A percentile compares a stretch with the other conserved stretches of the same genome.
These are phyloP conservation scores for Rhododendron mucronatum DNA, from an alignment of 148 eudicot genomes.

Conservation along the genomic window DNA sequence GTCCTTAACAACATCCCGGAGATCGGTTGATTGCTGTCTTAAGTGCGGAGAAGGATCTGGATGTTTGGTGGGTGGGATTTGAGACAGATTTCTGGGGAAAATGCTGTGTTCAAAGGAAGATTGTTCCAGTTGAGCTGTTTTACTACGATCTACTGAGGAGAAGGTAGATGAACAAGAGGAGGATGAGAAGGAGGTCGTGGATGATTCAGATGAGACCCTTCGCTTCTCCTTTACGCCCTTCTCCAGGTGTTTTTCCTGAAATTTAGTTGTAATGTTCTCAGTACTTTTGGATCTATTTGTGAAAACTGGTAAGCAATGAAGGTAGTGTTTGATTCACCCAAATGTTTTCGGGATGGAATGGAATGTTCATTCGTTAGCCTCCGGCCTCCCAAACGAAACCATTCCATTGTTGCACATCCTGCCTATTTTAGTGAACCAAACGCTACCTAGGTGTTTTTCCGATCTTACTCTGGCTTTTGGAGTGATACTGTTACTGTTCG, in stretches of 20 bases:
- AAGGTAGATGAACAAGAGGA: conserved; percentile 46
- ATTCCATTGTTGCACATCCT: not conserved
- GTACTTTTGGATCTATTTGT: not conserved
- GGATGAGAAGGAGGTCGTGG: conserved; percentile 56
- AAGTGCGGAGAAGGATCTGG: conserved; percentile 18
- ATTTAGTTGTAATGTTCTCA: conserved; percentile 2
- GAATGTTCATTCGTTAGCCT: not conserved
- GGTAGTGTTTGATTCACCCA: not conserved
- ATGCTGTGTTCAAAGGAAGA: conserved; percentile 20
- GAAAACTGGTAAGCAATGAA: not conserved
- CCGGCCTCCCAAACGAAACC: not conserved
- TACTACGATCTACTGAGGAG: conserved; percentile 38
- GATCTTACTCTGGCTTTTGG: conserved; percentile 38
- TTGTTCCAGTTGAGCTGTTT: conserved; percentile 29
- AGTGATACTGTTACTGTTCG: conserved; percentile 15
- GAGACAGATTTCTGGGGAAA: conserved; percentile 21
- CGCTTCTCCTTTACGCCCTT: conserved; percentile 34
- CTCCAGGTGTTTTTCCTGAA: conserved; percentile 39
- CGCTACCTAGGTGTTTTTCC: not conserved
- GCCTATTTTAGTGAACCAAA: conserved; percentile 2
- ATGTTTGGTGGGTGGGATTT: conserved; percentile 17
- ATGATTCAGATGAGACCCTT: conserved; percentile 39
- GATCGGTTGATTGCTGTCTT: conserved; percentile 29
- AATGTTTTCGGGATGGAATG: not conserved
- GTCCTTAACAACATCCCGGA: conserved; percentile 72